phyloP scores from a whole-genome alignment of 2,329 filamentous ascomycete genomes.

The Colletotrichum somersetense region DNA sequence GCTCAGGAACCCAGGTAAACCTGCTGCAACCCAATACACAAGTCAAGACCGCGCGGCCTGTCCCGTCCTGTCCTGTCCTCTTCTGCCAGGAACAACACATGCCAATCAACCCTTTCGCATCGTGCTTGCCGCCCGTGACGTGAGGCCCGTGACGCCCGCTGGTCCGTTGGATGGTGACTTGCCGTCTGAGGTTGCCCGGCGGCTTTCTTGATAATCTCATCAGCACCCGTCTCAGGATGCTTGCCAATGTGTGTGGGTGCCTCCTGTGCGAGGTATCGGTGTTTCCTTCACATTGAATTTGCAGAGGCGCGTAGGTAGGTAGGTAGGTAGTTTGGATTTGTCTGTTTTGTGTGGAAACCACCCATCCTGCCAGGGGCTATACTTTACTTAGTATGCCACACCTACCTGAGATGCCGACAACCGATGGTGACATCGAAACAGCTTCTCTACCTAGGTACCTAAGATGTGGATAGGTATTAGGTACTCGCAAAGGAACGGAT shows the following conservation, averaged over 20 bases:
- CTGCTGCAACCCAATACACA: not conserved
- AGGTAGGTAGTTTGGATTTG: not conserved
- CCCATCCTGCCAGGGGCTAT: not conserved
- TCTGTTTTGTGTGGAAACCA: not conserved
- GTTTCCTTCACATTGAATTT: too few species aligned
- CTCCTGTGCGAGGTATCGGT: not conserved
- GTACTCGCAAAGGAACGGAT: not conserved
- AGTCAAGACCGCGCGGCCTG: not conserved
- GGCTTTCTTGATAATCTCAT: not conserved
- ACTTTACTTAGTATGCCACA: not conserved
- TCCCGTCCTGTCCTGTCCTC: not conserved
- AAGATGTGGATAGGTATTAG: too few species aligned
- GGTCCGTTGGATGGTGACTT: not conserved
- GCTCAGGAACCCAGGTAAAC: not conserved
- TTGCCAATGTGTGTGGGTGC: not conserved
- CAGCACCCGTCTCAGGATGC: conserved; percentile 3
- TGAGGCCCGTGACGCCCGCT: not conserved
- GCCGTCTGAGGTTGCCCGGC: not conserved
- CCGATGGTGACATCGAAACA: not conserved
- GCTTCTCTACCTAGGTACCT: not conserved
- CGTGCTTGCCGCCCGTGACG: not conserved
- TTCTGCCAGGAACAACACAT: not conserved
- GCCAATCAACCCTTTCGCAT: not conserved
- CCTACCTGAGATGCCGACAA: not conserved
- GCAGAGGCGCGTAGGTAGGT: not conserved